Percentiles rank a stretch among this genome's conserved stretches.
These are phyloP conservation scores for Trametes cinnabarina DNA, from an alignment of 768 basidiomycete genomes.

Conservation along the genomic window DNA sequence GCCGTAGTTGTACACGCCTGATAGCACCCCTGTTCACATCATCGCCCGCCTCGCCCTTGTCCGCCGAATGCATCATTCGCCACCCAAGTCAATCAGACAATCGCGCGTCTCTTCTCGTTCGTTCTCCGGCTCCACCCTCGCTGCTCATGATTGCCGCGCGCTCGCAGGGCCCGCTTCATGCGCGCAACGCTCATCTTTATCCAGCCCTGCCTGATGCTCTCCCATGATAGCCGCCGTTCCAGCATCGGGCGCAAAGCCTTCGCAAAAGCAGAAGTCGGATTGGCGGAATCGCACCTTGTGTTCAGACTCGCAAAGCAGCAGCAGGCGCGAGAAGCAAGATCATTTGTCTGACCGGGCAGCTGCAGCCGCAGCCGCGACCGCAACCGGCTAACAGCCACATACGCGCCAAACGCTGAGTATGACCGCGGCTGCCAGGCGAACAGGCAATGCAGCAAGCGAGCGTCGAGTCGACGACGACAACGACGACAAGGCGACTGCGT, in stretches of 20 bases:
- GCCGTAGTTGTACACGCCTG: background rate
- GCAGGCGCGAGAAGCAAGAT: background rate
- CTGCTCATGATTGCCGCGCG: constrained; percentile 21
- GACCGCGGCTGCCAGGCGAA: no score
- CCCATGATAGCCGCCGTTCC: constrained; percentile 20
- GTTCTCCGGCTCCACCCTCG: background rate
- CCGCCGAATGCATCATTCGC: constrained; percentile 1
- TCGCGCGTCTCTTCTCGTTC: constrained; percentile 4
- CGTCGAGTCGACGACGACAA: background rate
- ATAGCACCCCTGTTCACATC: background rate
- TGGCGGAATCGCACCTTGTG: background rate
- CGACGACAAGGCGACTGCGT: background rate
- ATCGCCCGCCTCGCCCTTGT: background rate
- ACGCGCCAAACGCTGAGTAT: background rate
- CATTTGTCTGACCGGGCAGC: no score
- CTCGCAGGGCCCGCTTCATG: no score
- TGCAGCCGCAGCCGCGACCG: background rate
- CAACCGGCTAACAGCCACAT: background rate
- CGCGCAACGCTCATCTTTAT: constrained; percentile 18
- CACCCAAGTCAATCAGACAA: constrained; percentile 19
- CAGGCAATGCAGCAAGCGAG: no score
- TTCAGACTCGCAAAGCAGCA: background rate
- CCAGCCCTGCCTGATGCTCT: constrained; percentile 18
- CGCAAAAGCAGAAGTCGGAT: background rate
- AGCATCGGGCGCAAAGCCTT: background rate